phyloP scores from a whole-genome alignment of 306 rosid genomes.

The Quercus parvula region DNA sequence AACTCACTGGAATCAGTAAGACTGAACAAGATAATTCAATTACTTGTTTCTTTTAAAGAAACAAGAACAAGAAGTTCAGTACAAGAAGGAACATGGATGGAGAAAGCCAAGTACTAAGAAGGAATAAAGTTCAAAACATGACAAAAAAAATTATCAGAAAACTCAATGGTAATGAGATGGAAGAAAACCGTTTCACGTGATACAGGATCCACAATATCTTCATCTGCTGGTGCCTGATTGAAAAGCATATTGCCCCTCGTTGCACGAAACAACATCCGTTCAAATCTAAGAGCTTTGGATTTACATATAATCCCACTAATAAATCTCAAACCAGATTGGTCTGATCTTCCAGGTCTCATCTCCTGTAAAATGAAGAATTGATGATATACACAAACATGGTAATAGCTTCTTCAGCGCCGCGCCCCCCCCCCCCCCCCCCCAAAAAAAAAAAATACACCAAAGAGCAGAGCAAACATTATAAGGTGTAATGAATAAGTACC shows the following conservation, averaged over 20 bases:
- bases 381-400: slow-evolving; percentile 21
- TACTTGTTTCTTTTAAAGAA: slow-evolving; percentile 19
- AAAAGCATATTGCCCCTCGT: slow-evolving; percentile 99
- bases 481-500: slow-evolving; percentile 41
- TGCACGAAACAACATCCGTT: slow-evolving; percentile 97
- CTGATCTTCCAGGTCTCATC: slow-evolving; percentile 61
- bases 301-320: slow-evolving; percentile 90
- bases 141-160: slow-evolving; percentile 8
- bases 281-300: slow-evolving; percentile 80
- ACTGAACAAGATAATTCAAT: slow-evolving; percentile 14
- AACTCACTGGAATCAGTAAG: slow-evolving; percentile 19
- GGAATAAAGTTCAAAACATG: not conserved
- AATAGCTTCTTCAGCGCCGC: not conserved
- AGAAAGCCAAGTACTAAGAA: slow-evolving; percentile 11
- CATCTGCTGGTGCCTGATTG: slow-evolving; percentile 87
- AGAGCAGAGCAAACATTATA: slow-evolving; percentile 9
- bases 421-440: too few species aligned
- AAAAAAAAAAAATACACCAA: not conserved
- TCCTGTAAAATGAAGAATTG: slow-evolving; percentile 53
- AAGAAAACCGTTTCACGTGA: slow-evolving; percentile 81
- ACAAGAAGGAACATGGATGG: not conserved
- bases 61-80: not conserved
- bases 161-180: slow-evolving; percentile 30
- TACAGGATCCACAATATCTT: slow-evolving; percentile 85
- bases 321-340: slow-evolving; percentile 87